Evolutionary conservation across 805 yeast species (phyloP).

Genomic region (Yarrowia alimentaria): DNA sequence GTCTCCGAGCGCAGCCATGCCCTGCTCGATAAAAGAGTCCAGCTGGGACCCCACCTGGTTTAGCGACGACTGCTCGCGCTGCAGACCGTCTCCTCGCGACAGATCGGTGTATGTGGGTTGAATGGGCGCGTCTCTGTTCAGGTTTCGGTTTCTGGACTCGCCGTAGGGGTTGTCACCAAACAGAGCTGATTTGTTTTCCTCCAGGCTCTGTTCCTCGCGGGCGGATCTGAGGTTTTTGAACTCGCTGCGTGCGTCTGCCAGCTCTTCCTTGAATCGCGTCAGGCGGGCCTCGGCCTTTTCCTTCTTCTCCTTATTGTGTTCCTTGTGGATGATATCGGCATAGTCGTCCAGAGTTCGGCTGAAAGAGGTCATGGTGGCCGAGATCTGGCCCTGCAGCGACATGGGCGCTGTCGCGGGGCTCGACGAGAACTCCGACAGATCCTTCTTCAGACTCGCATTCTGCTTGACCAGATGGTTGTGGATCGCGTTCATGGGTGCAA

Average conservation of each 20-base stretch:
- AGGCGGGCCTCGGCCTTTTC: conserved; percentile 62
- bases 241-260: conserved; percentile 47
- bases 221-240: conserved; percentile 54
- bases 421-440: conserved; percentile 56
- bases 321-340: conserved; percentile 57
- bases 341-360: conserved; percentile 73
- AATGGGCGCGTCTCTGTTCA: conserved; percentile 21
- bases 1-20: conserved; percentile 79
- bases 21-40: conserved; percentile 89
- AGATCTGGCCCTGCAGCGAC: conserved; percentile 70
- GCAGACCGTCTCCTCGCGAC: conserved; percentile 58
- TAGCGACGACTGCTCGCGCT: conserved; percentile 59
- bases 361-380: conserved; percentile 76
- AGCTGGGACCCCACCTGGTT: conserved; percentile 73
- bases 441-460: conserved; percentile 67
- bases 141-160: conserved; percentile 21
- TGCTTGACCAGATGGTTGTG: conserved; percentile 90
- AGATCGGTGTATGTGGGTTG: conserved; percentile 30
- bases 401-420: conserved; percentile 68
- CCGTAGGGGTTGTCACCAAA: conserved; percentile 42
- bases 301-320: conserved; percentile 52
- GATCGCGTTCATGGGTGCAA: conserved; percentile 59
- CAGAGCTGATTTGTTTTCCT: conserved; percentile 51
- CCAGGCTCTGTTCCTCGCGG: conserved; percentile 54
- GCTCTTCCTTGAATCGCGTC: conserved; percentile 49